phyloP scores from a whole-genome alignment of 1,284 basidiomycete genomes.

The Acaromyces ingoldii region DNA sequence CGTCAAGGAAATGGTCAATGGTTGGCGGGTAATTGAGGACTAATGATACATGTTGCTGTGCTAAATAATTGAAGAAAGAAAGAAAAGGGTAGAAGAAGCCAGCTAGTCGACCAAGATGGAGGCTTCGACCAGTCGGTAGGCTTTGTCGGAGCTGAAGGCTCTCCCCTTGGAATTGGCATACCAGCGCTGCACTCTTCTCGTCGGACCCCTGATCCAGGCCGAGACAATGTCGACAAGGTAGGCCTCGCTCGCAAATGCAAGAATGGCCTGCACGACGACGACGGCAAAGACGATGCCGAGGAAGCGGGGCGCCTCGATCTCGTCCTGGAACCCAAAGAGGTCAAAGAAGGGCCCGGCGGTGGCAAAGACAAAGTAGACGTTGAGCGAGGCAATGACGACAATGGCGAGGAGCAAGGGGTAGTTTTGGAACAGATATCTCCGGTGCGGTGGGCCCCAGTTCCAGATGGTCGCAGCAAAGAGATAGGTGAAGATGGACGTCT shows the following conservation, averaged over 20 bases:
- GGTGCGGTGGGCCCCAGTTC: slow-evolving; percentile 26
- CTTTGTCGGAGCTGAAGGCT: no score
- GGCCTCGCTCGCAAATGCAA: slow-evolving; percentile 19
- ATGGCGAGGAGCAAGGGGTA: slow-evolving; percentile 20
- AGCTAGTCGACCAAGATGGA: no score
- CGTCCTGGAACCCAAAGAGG: slow-evolving; percentile 25
- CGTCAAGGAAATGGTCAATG: no score
- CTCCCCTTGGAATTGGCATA: no score
- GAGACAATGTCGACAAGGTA: slow-evolving; percentile 5
- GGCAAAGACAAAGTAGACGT: slow-evolving; percentile 28
- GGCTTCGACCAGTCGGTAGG: no score
- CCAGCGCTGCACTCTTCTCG: not conserved
- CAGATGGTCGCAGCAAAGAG: slow-evolving; percentile 23
- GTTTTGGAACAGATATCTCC: slow-evolving; percentile 21
- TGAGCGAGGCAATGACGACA: slow-evolving; percentile 16
- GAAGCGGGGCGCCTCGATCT: slow-evolving; percentile 16
- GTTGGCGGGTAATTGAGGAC: no score
- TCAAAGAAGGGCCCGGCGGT: slow-evolving; percentile 23
- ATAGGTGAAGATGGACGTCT: slow-evolving; percentile 26
- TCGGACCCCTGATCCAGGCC: slow-evolving; percentile 5
- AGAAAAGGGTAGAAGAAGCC: no score
- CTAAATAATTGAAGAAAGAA: no score
- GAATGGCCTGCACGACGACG: slow-evolving; percentile 17
- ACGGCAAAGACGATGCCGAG: slow-evolving; percentile 27
- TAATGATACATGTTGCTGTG: no score